Conservation (phyloP, 108 stramenopile species). For the Stephanodiscus triporus region DNA sequence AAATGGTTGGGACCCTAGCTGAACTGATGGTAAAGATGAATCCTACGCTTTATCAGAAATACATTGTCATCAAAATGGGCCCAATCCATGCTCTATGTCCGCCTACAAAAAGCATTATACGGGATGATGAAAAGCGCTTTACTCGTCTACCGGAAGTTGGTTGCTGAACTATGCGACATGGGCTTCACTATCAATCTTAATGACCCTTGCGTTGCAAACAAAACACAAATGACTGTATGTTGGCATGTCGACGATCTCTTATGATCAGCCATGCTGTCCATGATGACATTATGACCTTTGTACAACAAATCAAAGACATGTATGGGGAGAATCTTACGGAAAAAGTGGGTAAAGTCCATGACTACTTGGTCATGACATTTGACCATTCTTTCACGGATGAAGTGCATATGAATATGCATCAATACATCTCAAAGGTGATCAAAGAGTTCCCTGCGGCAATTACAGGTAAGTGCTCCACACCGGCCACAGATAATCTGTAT, state of each 20-base stretch:
- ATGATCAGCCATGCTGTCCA: too few species aligned
- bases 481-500: neutral
- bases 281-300: too few species aligned
- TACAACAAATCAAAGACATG: too few species aligned
- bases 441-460: too few species aligned
- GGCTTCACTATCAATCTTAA: too few species aligned
- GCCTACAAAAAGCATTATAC: too few species aligned
- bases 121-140: too few species aligned
- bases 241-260: conserved; percentile 36
- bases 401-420: conserved; percentile 12
- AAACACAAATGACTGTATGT: conserved; percentile 21
- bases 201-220: conserved; percentile 39
- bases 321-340: too few species aligned
- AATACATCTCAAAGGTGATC: conserved; percentile 12
- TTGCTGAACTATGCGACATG: too few species aligned
- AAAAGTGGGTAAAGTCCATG: neutral
- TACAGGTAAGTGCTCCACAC: neutral
- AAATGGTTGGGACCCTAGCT: neutral
- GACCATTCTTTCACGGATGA: neutral
- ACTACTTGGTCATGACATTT: conserved; percentile 6
- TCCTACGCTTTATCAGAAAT: neutral
- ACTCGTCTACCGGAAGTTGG: too few species aligned
- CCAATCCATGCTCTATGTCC: conserved; percentile 21
- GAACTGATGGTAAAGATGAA: conserved; percentile 2
- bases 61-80: neutral